These are phyloP conservation scores for Hortiboletus flavorubellus DNA, from an alignment of 768 basidiomycete genomes.

Conservation along the genomic window DNA sequence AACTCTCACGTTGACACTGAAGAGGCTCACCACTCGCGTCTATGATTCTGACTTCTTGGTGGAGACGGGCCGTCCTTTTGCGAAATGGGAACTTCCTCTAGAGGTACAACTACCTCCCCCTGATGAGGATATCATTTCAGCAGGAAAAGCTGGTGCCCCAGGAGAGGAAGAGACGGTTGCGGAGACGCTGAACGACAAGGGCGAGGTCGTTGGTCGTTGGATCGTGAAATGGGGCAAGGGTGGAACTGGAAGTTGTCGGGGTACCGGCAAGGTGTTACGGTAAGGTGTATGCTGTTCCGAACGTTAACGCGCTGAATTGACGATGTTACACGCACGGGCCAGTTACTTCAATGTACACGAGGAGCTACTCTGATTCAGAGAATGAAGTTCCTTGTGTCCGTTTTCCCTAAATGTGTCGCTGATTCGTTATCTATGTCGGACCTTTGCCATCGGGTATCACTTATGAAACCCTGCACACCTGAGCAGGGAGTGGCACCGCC, in stretches of 20 bases:
- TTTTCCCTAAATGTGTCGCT: not conserved
- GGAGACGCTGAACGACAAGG: conserved; percentile 61
- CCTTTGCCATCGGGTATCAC: not conserved
- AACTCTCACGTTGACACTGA: conserved; percentile 59
- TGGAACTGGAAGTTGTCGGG: conserved; percentile 59
- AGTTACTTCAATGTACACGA: conserved; percentile 56
- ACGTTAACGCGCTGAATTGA: not conserved
- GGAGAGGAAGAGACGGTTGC: conserved; percentile 76
- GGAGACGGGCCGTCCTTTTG: conserved; percentile 64
- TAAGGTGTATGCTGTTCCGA: conserved; percentile 33
- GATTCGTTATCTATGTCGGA: not conserved
- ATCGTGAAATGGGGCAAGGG: conserved; percentile 70
- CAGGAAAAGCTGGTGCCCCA: conserved; percentile 32
- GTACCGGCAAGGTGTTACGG: conserved; percentile 65
- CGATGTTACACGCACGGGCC: not conserved
- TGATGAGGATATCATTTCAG: conserved; percentile 31
- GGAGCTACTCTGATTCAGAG: conserved; percentile 36
- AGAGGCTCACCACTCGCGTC: conserved; percentile 61
- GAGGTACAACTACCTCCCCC: conserved; percentile 44
- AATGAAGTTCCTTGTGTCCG: not conserved
- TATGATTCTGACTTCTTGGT: conserved; percentile 74
- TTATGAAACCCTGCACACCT: not conserved
- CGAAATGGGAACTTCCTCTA: conserved; percentile 75
- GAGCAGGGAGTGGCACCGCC: not conserved
- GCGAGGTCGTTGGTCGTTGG: conserved; percentile 70